phyloP scores from a whole-genome alignment of 2,329 filamentous ascomycete species.

The Monosporascus sp. region DNA sequence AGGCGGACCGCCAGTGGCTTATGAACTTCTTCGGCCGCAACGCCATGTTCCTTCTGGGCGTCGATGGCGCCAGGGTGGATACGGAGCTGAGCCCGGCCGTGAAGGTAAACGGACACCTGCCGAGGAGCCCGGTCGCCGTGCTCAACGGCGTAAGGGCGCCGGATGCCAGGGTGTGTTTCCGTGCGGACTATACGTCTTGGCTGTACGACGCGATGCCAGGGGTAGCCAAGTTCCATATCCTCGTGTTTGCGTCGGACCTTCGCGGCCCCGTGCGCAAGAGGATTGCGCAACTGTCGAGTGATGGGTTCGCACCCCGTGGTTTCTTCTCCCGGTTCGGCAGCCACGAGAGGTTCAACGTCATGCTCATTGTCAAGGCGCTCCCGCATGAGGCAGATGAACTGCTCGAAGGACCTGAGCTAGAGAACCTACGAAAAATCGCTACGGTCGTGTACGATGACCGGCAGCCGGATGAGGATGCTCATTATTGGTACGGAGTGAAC shows the following conservation, averaged over 20 bases:
- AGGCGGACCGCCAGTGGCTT: conserved; percentile 14
- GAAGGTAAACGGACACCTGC: not conserved
- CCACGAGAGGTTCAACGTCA: conserved; percentile 19
- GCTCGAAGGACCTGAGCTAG: not conserved
- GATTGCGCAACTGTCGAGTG: conserved; percentile 9
- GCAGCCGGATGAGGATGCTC: conserved; percentile 11
- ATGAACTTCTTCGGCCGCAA: conserved; percentile 20
- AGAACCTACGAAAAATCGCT: conserved; percentile 1
- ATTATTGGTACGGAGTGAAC: conserved; percentile 8
- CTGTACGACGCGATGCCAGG: conserved; percentile 26
- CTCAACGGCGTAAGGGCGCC: conserved; percentile 25
- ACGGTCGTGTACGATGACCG: conserved; percentile 11
- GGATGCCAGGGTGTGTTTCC: conserved; percentile 23
- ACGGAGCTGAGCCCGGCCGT: not conserved
- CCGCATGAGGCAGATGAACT: conserved; percentile 15
- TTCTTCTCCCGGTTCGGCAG: conserved; percentile 24
- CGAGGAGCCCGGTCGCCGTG: conserved; percentile 8
- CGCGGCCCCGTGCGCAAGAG: conserved; percentile 8
- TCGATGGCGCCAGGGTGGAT: conserved; percentile 14
- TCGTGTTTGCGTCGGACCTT: conserved; percentile 22
- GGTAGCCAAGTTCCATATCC: conserved; percentile 20
- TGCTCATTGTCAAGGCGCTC: conserved; percentile 22
- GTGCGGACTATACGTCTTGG: conserved; percentile 18
- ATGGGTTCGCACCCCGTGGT: conserved; percentile 8
- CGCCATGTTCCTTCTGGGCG: conserved; percentile 21